Conservation (phyloP, 805 yeast genomes). For the Danielozyma ontarioensis region DNA sequence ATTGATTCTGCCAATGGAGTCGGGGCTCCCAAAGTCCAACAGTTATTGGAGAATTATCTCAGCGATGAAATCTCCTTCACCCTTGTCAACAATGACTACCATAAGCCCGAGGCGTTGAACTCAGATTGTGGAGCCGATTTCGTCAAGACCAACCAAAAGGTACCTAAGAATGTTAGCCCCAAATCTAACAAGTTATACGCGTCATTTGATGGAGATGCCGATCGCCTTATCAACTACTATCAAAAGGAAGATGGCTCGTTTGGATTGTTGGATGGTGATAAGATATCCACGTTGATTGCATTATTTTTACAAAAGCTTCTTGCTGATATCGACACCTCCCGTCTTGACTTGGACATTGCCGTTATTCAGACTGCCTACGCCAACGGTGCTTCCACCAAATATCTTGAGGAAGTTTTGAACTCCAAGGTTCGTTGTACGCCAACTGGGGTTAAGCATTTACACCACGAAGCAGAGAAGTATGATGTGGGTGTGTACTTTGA, state of each 20-base stretch:
- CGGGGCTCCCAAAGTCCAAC: constrained; percentile 71
- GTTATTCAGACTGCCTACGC: constrained; percentile 98
- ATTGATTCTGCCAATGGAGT: constrained; percentile 97
- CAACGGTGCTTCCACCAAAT: constrained; percentile 84
- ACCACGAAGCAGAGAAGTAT: constrained; percentile 80
- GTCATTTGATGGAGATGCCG: constrained; percentile 97
- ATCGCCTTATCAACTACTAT: constrained; percentile 81
- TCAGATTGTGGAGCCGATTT: constrained; percentile 90
- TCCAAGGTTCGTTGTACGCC: constrained; percentile 85
- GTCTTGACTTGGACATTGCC: constrained; percentile 51
- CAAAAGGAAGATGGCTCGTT: constrained; percentile 36
- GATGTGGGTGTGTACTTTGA: constrained; percentile 95
- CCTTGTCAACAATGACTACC: constrained; percentile 50
- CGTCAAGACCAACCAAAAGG: constrained; percentile 81
- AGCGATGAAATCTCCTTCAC: constrained; percentile 34
- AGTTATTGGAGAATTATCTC: constrained; percentile 41
- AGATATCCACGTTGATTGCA: constrained; percentile 82
- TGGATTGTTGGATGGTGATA: constrained; percentile 83
- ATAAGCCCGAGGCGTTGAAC: constrained; percentile 58
- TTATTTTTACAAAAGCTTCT: constrained; percentile 50
- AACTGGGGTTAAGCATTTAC: constrained; percentile 95
- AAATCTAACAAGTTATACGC: constrained; percentile 52
- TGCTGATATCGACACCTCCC: constrained; percentile 41
- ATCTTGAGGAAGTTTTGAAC: constrained; percentile 52
- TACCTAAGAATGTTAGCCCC: constrained; percentile 59